Evolutionary conservation across 495 filamentous ascomycete species (phyloP), one percentile per base, ranked within the genome.

Genomic region (Jackrogersella minutella): DNA sequence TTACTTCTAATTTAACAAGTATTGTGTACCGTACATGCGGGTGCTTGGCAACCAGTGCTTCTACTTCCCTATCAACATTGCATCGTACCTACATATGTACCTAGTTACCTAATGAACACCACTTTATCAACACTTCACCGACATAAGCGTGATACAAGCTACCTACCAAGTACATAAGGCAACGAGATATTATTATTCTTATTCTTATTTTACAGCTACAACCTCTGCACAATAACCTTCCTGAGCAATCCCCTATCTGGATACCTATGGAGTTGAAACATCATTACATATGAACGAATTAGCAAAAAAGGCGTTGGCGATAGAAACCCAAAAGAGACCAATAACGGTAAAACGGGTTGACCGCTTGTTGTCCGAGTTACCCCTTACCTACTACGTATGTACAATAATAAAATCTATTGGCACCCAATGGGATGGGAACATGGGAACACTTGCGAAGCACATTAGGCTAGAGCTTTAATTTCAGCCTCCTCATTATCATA

Each of bases 11-110:
- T 64, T 41, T 52, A n/a, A 49, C 2, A 40, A 13, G 34, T 30
- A 49, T 50, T 24, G 22, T 51, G 33, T 68, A 68, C 65, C 59
- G 11, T 49, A 30, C 16, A 41, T 21, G 31, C 31, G 40, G 44
- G 39, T 39, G 31, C 58, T 68, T 68, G 65, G 65, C 65, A 59
- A 68, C 59, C n/a, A n/a, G n/a, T n/a, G n/a, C 64, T 16, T 37
- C 22, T 30, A 30, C 19, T 1, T 47, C 28, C 14, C 5, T 41
- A 41, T 4, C 14, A 17, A 5, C 5, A 41, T 19, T 44, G 21
- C 39, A 21, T 21, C 19, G 19, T 30, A 3, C 3, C 26, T 7
- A 22, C 19, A 24, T 21, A 24, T 13, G 9, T 34, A 34, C 31
- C 31, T 34, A 34, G 31, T 13, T 30, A 30, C 28, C 3, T 30